phyloP scores from a whole-genome alignment of 345 rosid genomes.

The Citrus sp. region DNA sequence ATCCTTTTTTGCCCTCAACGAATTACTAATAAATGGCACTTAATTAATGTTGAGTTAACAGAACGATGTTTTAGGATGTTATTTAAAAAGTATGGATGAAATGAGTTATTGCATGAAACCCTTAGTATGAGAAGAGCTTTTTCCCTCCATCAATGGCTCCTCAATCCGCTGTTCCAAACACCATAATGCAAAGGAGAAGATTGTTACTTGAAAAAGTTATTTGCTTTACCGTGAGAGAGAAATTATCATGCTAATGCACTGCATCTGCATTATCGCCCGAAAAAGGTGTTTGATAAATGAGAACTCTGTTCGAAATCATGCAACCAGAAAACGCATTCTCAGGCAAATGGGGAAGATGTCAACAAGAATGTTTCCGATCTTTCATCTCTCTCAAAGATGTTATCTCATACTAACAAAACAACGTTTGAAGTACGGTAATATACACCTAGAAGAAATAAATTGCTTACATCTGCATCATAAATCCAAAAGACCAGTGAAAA shows the following conservation, averaged over 20 bases:
- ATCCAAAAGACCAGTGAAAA: not conserved
- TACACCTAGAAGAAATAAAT: not conserved
- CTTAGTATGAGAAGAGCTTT: too few species aligned
- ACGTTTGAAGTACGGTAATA: not conserved
- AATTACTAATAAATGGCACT: too few species aligned
- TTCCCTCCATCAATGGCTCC: too few species aligned
- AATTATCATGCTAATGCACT: too few species aligned
- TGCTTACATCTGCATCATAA: not conserved
- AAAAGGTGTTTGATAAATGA: not conserved
- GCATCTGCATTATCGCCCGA: not conserved
- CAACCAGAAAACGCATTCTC: not conserved
- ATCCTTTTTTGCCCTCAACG: too few species aligned
- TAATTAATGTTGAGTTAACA: too few species aligned
- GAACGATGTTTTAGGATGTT: accelerated
- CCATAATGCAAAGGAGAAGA: too few species aligned
- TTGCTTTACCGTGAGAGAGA: too few species aligned
- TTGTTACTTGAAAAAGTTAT: too few species aligned
- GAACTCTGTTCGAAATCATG: not conserved
- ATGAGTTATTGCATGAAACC: too few species aligned
- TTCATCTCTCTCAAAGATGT: not conserved
- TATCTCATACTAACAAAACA: not conserved
- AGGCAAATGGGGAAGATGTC: not conserved
- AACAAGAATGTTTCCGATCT: not conserved
- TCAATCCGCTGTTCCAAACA: too few species aligned
- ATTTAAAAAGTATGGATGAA: too few species aligned